Conservation (phyloP, 2,329 filamentous ascomycete genomes). For the Aspergillus sp. region DNA sequence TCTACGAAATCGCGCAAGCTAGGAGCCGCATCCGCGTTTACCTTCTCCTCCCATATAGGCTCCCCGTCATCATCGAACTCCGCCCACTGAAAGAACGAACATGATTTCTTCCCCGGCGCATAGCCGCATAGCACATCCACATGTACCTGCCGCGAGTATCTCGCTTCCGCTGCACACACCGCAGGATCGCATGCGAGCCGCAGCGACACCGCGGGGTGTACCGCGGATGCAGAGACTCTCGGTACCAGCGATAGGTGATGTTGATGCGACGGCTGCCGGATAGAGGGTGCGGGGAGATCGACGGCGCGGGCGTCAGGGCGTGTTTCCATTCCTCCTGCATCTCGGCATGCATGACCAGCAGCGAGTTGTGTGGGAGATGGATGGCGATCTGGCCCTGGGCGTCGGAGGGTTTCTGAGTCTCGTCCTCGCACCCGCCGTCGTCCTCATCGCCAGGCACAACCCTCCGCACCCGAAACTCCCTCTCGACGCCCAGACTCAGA, state of each 20-base stretch:
- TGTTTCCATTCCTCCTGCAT: conserved; percentile 99
- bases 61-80: conserved; percentile 79
- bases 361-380: conserved; percentile 85
- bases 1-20: conserved; percentile 17
- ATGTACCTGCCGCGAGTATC: conserved; percentile 74
- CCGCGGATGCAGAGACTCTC: conserved; percentile 63
- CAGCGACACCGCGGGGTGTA: conserved; percentile 73
- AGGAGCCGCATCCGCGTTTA: conserved; percentile 11
- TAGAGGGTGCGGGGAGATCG: conserved; percentile 76
- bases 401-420: conserved; percentile 35
- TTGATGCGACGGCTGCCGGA: conserved; percentile 77
- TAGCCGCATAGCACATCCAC: conserved; percentile 80
- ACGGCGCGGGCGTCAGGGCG: conserved; percentile 61
- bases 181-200: conserved; percentile 56
- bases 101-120: conserved; percentile 43
- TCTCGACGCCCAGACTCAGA: conserved; percentile 79
- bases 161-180: conserved; percentile 70
- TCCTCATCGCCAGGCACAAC: conserved; percentile 55
- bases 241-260: conserved; percentile 86
- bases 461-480: conserved; percentile 80
- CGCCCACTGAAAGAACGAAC: conserved; percentile 76
- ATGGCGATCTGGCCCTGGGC: conserved; percentile 80
- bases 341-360: conserved; percentile 91
- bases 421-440: conserved; percentile 12
- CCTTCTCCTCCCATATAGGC: conserved; percentile 49